A percentile compares a stretch with the other conserved stretches of the same genome.
phyloP scores from a whole-genome alignment of 176 grass and related monocot genomes.

The Eragrostis nindensis region DNA sequence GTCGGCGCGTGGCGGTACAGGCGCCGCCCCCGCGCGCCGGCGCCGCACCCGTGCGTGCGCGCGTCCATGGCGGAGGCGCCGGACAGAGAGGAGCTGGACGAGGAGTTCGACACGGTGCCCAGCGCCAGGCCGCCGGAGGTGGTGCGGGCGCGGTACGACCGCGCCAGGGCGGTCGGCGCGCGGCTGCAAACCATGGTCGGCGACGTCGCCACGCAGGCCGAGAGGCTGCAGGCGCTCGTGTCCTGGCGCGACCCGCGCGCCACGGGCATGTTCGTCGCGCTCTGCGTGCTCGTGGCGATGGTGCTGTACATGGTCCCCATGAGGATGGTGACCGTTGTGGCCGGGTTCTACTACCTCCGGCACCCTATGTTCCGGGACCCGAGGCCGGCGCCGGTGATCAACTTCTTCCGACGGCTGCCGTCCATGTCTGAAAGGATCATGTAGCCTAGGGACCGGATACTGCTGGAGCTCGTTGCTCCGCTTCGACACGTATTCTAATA shows the following conservation, averaged over 20 bases:
- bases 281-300: conserved; percentile 64
- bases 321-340: conserved; percentile 58
- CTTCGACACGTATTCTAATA: too few relatives aligned
- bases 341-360: conserved; percentile 73
- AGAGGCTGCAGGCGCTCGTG: conserved; percentile 88
- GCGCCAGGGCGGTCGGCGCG: conserved; percentile 60
- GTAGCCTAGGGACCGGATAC: too few relatives aligned
- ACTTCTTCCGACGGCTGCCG: conserved; percentile 84
- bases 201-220: conserved; percentile 83
- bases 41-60: conserved; percentile 65
- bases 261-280: conserved; percentile 75
- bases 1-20: conserved; percentile 70
- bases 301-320: conserved; percentile 70
- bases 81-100: conserved; percentile 86
- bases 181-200: conserved; percentile 84
- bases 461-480: too few relatives aligned
- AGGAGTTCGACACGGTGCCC: conserved; percentile 85
- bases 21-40: conserved; percentile 43
- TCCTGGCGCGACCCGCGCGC: conserved; percentile 85
- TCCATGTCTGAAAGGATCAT: conserved; percentile 82
- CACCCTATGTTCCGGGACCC: conserved; percentile 87
- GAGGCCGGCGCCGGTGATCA: conserved; percentile 65
- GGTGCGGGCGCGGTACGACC: conserved; percentile 72
- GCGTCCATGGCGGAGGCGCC: conserved; percentile 71
- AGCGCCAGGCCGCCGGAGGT: conserved; percentile 62